Conservation (phyloP, 495 filamentous ascomycete species). For the Coniosporium apollinis region DNA sequence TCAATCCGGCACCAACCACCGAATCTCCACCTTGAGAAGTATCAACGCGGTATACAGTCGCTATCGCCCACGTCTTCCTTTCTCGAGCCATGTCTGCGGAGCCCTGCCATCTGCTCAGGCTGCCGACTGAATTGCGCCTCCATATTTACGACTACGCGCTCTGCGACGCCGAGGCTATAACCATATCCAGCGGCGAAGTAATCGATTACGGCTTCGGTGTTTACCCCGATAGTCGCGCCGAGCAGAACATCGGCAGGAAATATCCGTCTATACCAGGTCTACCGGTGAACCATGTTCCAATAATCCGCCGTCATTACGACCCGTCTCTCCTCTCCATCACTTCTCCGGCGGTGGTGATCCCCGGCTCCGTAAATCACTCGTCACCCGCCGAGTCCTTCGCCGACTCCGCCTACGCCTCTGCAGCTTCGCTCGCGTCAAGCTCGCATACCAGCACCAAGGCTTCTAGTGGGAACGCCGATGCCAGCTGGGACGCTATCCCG, state of each 20-base stretch:
- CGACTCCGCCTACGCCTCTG: too few species aligned
- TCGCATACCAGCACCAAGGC: too few species aligned
- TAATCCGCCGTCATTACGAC: slow-evolving; percentile 7
- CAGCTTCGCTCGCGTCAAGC: too few species aligned
- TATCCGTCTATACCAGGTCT: slow-evolving; percentile 1
- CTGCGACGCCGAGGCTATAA: neutral
- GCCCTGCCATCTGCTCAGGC: slow-evolving; percentile 1
- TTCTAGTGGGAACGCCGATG: too few species aligned
- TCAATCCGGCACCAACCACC: too few species aligned
- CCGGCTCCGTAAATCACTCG: neutral
- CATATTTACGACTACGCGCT: slow-evolving; percentile 1
- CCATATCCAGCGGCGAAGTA: neutral
- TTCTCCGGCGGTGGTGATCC: neutral
- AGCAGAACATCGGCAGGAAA: neutral
- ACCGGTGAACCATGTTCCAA: slow-evolving; percentile 1
- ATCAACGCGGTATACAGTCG: too few species aligned
- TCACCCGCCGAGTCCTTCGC: neutral
- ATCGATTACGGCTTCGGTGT: too few species aligned
- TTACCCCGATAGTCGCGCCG: neutral
- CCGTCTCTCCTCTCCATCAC: slow-evolving; percentile 5
- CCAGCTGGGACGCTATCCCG: too few species aligned
- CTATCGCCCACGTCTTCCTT: too few species aligned
- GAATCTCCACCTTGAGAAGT: too few species aligned
- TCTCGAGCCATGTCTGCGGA: too few species aligned
- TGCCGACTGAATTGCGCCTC: slow-evolving; percentile 1